Evolutionary conservation across 1,284 basidiomycete genomes (phyloP), one percentile per base, ranked within the genome.

Genomic region (Cutaneotrichosporon arboriforme): DNA sequence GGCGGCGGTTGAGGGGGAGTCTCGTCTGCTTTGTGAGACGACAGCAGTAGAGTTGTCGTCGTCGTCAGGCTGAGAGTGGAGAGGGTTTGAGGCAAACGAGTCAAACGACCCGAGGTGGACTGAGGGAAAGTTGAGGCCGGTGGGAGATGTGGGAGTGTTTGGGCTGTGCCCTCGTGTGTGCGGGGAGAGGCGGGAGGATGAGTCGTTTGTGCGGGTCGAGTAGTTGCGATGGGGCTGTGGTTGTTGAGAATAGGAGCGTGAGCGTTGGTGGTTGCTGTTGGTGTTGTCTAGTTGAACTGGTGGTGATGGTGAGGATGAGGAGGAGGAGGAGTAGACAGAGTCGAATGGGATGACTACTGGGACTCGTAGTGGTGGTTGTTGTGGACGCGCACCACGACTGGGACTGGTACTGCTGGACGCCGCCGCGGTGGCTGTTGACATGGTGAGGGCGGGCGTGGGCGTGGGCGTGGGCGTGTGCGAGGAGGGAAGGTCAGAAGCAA

Each of bases 21-120:
- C n/a, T n/a, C n/a, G n/a, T n/a, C n/a, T 23, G 23, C 46, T 21
- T n/a, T n/a, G n/a, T n/a, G n/a, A n/a, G n/a, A n/a, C n/a, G n/a
- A n/a, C n/a, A n/a, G n/a, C n/a, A n/a, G n/a, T n/a, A n/a, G n/a
- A n/a, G n/a, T n/a, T n/a, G n/a, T n/a, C n/a, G n/a, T n/a, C n/a
- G 18, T 22, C 36, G 38, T 14, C 35, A 21, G 44, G 20, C 21
- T 43, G 31, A 5, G 33, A 34, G 39, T 23, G 49, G 35, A 12
- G 33, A 23, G 12, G 46, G 45, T 7, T n/a, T n/a, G n/a, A n/a
- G n/a, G 51, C 35, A 12, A 52, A 36, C 35, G 49, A 51, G 36
- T 51, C 42, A 36, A 55, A 55, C 26, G 54, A 55, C 18, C 42
- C 46, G 26, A 55, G 46, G 39, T 55, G 54, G 17, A 55, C 31